Conservation (phyloP, 2,329 filamentous ascomycete genomes). For the Coniochaeta sp. region DNA sequence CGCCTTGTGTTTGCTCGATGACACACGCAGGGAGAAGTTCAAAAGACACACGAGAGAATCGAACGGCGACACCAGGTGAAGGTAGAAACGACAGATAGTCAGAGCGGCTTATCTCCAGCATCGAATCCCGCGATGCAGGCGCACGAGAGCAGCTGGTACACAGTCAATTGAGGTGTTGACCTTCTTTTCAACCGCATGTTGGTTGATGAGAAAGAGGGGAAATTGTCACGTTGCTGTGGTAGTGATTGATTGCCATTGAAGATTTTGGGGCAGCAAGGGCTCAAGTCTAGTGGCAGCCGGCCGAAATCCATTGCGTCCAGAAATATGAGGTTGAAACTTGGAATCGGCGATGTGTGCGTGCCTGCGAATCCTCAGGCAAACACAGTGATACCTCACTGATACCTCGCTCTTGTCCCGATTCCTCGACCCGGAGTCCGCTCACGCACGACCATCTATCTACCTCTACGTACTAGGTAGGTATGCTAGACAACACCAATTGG, state of each 20-base stretch:
- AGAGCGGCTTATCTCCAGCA: background rate
- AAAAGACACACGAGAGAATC: background rate
- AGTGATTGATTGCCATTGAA: background rate
- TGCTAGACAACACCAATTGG: too few relatives aligned
- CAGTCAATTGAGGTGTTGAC: background rate
- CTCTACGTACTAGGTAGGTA: too few relatives aligned
- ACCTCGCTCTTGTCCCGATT: background rate
- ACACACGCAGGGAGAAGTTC: too few relatives aligned
- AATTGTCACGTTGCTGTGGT: background rate
- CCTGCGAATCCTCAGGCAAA: background rate
- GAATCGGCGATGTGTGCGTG: background rate
- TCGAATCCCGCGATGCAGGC: background rate
- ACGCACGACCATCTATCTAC: too few relatives aligned
- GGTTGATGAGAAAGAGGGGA: background rate
- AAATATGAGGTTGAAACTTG: slow-evolving; percentile 9
- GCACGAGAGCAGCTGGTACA: background rate
- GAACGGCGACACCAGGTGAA: background rate
- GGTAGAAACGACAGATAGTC: background rate
- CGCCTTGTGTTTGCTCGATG: too few relatives aligned
- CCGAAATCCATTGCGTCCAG: slow-evolving; percentile 9
- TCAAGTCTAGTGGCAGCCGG: slow-evolving; percentile 6
- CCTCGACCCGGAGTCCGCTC: too few relatives aligned
- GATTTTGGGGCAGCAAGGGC: background rate
- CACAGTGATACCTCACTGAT: background rate
- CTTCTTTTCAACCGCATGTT: background rate